phyloP scores from a whole-genome alignment of 305 asterid species.

The Plantago lanceolata region DNA sequence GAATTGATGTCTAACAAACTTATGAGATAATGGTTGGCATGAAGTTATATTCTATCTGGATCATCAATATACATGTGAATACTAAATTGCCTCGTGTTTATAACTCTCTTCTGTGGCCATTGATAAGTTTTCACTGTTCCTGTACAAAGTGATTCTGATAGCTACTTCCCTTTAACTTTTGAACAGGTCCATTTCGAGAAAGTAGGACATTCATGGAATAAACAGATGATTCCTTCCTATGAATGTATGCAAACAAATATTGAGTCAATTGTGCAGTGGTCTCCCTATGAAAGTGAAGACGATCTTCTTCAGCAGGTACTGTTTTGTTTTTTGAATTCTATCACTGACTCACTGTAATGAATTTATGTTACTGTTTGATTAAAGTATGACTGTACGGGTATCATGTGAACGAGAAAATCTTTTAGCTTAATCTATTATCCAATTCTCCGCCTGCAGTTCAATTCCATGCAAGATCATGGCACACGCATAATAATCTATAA shows the following conservation, averaged over 20 bases:
- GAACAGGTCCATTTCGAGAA: slow-evolving; percentile 60
- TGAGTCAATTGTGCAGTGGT: slow-evolving; percentile 56
- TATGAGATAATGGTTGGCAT: no score
- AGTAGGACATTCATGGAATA: slow-evolving; percentile 41
- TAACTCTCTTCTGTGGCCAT: no score
- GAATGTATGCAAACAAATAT: slow-evolving; percentile 55
- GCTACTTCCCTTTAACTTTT: slow-evolving; percentile 7
- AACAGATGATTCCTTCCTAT: slow-evolving; percentile 35
- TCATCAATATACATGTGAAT: neutral
- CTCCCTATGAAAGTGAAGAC: slow-evolving; percentile 57
- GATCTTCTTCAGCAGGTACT: slow-evolving; percentile 61
- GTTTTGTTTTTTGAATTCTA: neutral
- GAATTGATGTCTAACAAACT: neutral
- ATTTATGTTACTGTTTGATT: neutral
- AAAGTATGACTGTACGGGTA: neutral
- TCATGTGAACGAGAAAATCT: neutral
- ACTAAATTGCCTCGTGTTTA: neutral
- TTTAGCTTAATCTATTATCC: neutral
- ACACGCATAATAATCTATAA: slow-evolving; percentile 67
- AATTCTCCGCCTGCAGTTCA: slow-evolving; percentile 25
- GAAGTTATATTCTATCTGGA: no score
- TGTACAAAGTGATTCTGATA: slow-evolving; percentile 12
- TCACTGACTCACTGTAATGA: neutral
- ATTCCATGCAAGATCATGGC: slow-evolving; percentile 51
- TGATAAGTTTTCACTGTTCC: neutral